A percentile compares a stretch with the other conserved stretches of the same genome.
Evolutionary conservation across 768 basidiomycete species (phyloP).

Genomic region (Russula sp.): DNA sequence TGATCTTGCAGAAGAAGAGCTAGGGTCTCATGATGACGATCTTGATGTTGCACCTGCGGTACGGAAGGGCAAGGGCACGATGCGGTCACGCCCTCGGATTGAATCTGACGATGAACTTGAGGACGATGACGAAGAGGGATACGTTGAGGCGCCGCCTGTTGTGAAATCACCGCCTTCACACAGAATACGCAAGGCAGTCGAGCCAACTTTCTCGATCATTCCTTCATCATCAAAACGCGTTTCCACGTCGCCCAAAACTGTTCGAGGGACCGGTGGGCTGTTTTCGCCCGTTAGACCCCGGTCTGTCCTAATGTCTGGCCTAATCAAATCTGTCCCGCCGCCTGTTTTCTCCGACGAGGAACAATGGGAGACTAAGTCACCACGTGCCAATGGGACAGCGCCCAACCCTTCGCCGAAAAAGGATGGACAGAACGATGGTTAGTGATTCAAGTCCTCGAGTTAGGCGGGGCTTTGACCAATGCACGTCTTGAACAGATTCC

Average conservation of each 20-base stretch:
- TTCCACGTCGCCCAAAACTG: neutral
- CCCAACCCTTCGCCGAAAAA: neutral
- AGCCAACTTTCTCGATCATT: constrained; percentile 20
- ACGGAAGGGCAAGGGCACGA: constrained; percentile 14
- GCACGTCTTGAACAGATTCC: neutral
- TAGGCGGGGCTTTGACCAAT: neutral
- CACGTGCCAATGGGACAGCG: neutral
- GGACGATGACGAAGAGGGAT: constrained; percentile 8
- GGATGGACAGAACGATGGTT: constrained; percentile 7
- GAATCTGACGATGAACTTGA: constrained; percentile 22
- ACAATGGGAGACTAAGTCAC: neutral
- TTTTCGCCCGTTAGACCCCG: constrained; percentile 5
- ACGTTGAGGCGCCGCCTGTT: neutral
- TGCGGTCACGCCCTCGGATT: constrained; percentile 16
- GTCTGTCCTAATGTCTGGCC: too few species aligned
- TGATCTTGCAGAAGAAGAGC: constrained; percentile 18
- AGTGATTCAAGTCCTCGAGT: neutral
- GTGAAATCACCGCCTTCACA: constrained; percentile 4
- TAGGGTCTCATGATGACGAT: constrained; percentile 22
- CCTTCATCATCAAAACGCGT: constrained; percentile 18
- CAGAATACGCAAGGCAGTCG: constrained; percentile 3
- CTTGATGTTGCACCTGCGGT: neutral
- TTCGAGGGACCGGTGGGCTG: neutral
- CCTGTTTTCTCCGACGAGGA: constrained; percentile 12
- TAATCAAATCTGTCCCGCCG: neutral